phyloP scores from a whole-genome alignment of 164 flowering plant genomes.

The Aristolochia fimbriata region DNA sequence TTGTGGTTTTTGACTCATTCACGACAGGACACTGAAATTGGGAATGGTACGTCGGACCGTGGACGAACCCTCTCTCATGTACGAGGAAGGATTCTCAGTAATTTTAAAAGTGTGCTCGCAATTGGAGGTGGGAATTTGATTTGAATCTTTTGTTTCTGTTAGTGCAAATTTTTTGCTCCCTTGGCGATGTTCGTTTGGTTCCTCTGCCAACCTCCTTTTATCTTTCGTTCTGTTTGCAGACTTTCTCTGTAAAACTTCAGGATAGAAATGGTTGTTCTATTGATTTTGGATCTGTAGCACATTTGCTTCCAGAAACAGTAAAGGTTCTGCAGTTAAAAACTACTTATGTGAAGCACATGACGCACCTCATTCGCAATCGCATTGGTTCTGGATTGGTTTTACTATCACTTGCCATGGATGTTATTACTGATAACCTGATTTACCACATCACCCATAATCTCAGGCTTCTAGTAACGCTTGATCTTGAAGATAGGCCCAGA shows the following conservation, averaged over 20 bases:
- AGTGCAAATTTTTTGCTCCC: too few species aligned
- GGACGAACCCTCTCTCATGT: conserved; percentile 4
- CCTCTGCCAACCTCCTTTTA: neutral
- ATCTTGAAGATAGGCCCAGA: conserved; percentile 34
- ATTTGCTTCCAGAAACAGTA: conserved; percentile 23
- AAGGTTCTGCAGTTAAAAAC: conserved; percentile 29
- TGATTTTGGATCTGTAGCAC: conserved; percentile 10
- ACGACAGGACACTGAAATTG: conserved; percentile 25
- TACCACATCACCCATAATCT: conserved; percentile 17
- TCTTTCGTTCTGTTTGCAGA: conserved; percentile 19
- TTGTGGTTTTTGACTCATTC: neutral
- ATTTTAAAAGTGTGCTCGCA: conserved; percentile 18
- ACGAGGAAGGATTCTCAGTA: conserved; percentile 10
- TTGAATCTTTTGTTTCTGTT: neutral
- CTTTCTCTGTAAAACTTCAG: conserved; percentile 25
- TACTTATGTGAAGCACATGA: conserved; percentile 17
- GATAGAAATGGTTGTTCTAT: conserved; percentile 12
- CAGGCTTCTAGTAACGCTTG: conserved; percentile 21
- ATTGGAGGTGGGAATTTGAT: conserved; percentile 26
- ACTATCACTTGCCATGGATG: conserved; percentile 29
- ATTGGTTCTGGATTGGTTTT: conserved; percentile 16
- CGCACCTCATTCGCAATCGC: conserved; percentile 7
- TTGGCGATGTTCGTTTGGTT: neutral
- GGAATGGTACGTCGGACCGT: conserved; percentile 17
- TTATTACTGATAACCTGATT: conserved; percentile 27